These are phyloP conservation scores for Lotmaria passim DNA, from an alignment of 208 protist species.

Conservation along the genomic window DNA sequence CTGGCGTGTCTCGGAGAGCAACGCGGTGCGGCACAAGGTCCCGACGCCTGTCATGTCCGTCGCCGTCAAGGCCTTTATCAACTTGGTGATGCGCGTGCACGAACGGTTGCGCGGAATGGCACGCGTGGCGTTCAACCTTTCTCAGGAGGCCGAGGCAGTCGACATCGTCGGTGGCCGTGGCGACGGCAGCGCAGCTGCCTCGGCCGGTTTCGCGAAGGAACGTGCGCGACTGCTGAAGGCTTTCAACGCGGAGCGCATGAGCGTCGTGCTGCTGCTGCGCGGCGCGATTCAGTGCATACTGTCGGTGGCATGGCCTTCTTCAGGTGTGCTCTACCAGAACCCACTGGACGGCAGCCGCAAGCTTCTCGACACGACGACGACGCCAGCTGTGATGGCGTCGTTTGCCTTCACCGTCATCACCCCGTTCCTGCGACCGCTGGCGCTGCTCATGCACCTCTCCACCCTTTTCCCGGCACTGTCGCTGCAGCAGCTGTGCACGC, in stretches of 20 bases:
- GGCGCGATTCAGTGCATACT: slow-evolving; percentile 64
- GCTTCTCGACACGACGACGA: slow-evolving; percentile 25
- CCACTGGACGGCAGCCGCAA: slow-evolving; percentile 21
- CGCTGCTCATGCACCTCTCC: slow-evolving; percentile 62
- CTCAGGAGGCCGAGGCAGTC: slow-evolving; percentile 19
- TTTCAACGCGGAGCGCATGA: slow-evolving; percentile 64
- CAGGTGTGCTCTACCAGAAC: slow-evolving; percentile 73
- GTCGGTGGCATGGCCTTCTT: slow-evolving; percentile 81
- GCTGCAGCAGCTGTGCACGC: slow-evolving; percentile 51
- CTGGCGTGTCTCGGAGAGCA: slow-evolving; percentile 11
- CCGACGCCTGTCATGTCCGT: slow-evolving; percentile 54
- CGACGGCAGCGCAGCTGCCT: not conserved
- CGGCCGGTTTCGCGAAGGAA: slow-evolving; percentile 11
- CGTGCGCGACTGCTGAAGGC: slow-evolving; percentile 37
- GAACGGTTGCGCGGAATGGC: slow-evolving; percentile 64
- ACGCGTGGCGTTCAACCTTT: slow-evolving; percentile 41
- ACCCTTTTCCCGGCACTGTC: slow-evolving; percentile 68
- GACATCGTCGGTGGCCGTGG: slow-evolving; percentile 9
- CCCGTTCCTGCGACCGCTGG: slow-evolving; percentile 65
- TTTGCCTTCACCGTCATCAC: slow-evolving; percentile 51
- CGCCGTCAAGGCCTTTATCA: slow-evolving; percentile 50
- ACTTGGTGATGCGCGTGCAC: slow-evolving; percentile 61
- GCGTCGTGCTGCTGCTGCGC: slow-evolving; percentile 58
- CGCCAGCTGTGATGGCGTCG: slow-evolving; percentile 36
- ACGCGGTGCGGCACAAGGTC: slow-evolving; percentile 17